A percentile compares a stretch with the other conserved stretches of the same genome.
phyloP scores from a whole-genome alignment of 768 basidiomycete species.

The Fomitopsis serialis region DNA sequence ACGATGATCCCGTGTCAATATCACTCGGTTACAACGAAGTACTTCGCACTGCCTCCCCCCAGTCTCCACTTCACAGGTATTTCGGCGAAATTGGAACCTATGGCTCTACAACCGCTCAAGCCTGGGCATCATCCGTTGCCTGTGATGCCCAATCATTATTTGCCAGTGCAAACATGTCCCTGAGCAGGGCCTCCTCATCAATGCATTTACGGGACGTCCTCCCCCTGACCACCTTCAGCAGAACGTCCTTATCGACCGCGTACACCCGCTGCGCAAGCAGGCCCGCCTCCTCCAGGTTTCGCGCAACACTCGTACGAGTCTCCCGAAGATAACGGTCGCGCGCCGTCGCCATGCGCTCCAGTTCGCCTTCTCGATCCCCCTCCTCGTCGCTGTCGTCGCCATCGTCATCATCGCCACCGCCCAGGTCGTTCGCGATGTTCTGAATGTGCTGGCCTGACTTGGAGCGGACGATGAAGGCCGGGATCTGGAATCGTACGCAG shows the following conservation, averaged over 20 bases:
- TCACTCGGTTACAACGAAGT: no score
- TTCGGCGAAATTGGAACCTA: no score
- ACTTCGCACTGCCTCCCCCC: no score
- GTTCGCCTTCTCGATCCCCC: background rate
- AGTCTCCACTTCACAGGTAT: no score
- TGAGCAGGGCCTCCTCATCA: background rate
- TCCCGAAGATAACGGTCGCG: background rate
- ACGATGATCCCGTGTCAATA: no score
- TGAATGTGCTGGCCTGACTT: constrained; percentile 1
- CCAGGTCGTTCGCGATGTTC: background rate
- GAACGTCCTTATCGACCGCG: background rate
- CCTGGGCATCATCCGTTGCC: no score
- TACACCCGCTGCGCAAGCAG: background rate
- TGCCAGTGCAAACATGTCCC: background rate
- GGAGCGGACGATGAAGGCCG: constrained; percentile 2
- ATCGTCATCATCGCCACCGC: background rate
- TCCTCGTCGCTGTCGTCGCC: no score
- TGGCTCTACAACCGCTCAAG: no score
- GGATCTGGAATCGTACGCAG: constrained; percentile 2
- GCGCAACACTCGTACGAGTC: background rate
- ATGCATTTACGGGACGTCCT: background rate
- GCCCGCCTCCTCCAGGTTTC: background rate
- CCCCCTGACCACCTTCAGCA: background rate
- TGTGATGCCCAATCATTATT: no score
- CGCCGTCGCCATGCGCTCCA: background rate